Percentiles rank a stretch among this genome's conserved stretches.
Conservation (phyloP, 495 filamentous ascomycete genomes). For the Aspergillus coremiiformis region DNA sequence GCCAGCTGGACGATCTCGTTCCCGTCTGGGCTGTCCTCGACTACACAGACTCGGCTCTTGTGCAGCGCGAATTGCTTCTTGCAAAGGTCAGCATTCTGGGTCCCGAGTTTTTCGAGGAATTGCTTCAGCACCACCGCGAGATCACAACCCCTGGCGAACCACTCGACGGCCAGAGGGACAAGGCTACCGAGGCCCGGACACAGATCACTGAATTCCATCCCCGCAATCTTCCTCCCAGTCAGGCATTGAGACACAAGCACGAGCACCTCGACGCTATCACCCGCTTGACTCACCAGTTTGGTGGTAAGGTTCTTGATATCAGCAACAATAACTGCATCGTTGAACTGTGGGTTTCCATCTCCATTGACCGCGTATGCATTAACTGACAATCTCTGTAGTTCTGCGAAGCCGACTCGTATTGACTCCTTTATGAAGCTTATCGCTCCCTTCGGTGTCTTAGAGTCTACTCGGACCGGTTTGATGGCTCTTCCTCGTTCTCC, state of each 20-base stretch:
- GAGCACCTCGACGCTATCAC: constrained; percentile 94
- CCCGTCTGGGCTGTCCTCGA: constrained; percentile 98
- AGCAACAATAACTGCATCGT: constrained; percentile 98
- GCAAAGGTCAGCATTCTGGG: constrained; percentile 94
- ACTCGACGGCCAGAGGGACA: constrained; percentile 25
- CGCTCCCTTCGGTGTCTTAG: constrained; percentile 90
- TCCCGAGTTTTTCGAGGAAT: constrained; percentile 95
- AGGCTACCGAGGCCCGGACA: constrained; percentile 19
- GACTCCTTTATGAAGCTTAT: constrained; percentile 97
- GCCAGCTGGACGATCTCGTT: constrained; percentile 92
- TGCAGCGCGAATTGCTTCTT: constrained; percentile 92
- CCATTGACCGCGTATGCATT: neutral
- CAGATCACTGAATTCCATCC: constrained; percentile 64
- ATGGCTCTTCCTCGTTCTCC: constrained; percentile 96
- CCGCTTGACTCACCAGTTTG: constrained; percentile 93
- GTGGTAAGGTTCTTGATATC: constrained; percentile 94
- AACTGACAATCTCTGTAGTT: constrained; percentile 40
- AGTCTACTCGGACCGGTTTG: constrained; percentile 86
- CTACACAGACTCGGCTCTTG: constrained; percentile 86
- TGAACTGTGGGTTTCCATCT: constrained; percentile 64
- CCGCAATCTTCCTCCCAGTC: constrained; percentile 68
- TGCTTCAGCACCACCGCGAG: constrained; percentile 85
- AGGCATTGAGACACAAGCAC: constrained; percentile 91
- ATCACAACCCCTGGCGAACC: constrained; percentile 46
- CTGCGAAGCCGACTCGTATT: constrained; percentile 87